A percentile compares a stretch with the other conserved stretches of the same genome.
These are phyloP conservation scores for Penicillium sp. DNA, from an alignment of 2,329 filamentous ascomycete species.

Conservation along the genomic window DNA sequence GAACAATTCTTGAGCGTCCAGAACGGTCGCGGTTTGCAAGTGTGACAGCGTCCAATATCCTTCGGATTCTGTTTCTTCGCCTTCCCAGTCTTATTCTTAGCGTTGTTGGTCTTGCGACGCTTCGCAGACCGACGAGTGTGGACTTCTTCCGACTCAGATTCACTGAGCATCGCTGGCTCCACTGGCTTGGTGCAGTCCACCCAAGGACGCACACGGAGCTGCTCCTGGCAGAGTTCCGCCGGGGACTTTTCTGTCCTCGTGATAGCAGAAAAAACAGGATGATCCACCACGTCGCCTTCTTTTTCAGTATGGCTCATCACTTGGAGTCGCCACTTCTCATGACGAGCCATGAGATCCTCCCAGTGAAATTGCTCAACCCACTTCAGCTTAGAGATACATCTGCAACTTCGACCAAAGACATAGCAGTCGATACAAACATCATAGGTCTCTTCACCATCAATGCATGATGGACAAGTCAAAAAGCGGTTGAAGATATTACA, in stretches of 20 bases:
- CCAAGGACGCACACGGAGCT: conserved; percentile 78
- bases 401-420: conserved; percentile 92
- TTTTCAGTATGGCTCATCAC: conserved; percentile 75
- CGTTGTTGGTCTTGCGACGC: conserved; percentile 62
- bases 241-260: conserved; percentile 74
- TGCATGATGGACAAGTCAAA: conserved; percentile 85
- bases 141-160: conserved; percentile 58
- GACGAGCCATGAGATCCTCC: conserved; percentile 74
- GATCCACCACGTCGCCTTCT: conserved; percentile 56
- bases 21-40: conserved; percentile 77
- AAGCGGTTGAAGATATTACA: conserved; percentile 98
- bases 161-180: conserved; percentile 26
- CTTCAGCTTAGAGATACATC: conserved; percentile 78
- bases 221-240: conserved; percentile 92
- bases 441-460: conserved; percentile 76
- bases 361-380: conserved; percentile 96
- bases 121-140: conserved; percentile 58
- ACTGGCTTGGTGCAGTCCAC: conserved; percentile 71
- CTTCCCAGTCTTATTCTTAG: conserved; percentile 56
- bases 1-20: conserved; percentile 87
- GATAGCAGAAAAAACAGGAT: conserved; percentile 64
- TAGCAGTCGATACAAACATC: conserved; percentile 99
- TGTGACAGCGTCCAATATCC: conserved; percentile 70
- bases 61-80: conserved; percentile 54
- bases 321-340: conserved; percentile 81